Conservation (phyloP, 2,329 filamentous ascomycete genomes). For the Calcarisporium arbuscula region DNA sequence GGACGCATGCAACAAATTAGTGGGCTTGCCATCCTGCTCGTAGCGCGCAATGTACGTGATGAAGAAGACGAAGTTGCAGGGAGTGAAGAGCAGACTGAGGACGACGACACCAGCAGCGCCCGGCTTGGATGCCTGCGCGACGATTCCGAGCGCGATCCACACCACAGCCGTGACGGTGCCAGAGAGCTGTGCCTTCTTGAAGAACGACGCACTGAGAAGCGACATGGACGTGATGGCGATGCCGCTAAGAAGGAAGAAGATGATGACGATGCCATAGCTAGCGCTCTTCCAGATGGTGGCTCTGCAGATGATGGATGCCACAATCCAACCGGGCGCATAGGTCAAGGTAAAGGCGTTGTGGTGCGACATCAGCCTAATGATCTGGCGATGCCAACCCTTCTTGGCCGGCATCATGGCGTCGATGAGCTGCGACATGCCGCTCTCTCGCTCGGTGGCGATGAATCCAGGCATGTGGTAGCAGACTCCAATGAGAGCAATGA, state of each 20-base stretch:
- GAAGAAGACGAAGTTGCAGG: slow-evolving; percentile 78
- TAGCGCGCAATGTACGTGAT: slow-evolving; percentile 65
- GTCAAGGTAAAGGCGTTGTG: slow-evolving; percentile 63
- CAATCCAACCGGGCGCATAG: slow-evolving; percentile 41
- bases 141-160: slow-evolving; percentile 65
- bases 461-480: slow-evolving; percentile 67
- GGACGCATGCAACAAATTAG: slow-evolving; percentile 53
- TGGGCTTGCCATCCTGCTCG: slow-evolving; percentile 52
- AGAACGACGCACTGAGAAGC: slow-evolving; percentile 69
- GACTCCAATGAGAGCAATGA: slow-evolving; percentile 62
- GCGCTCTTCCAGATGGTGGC: slow-evolving; percentile 33
- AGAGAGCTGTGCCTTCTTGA: slow-evolving; percentile 74
- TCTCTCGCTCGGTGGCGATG: slow-evolving; percentile 63
- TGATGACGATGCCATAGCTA: slow-evolving; percentile 53
- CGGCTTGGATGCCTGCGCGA: slow-evolving; percentile 64
- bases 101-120: slow-evolving; percentile 56
- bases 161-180: slow-evolving; percentile 68
- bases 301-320: slow-evolving; percentile 31
- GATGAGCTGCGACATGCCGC: slow-evolving; percentile 65
- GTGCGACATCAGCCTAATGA: slow-evolving; percentile 45
- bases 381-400: slow-evolving; percentile 40
- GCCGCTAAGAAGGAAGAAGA: slow-evolving; percentile 68
- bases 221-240: slow-evolving; percentile 68
- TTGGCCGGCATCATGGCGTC: slow-evolving; percentile 67
- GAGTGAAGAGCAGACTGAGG: slow-evolving; percentile 69